Evolutionary conservation across 2,329 filamentous ascomycete species (phyloP), one percentile per base, ranked within the genome.

Genomic region (Epicoccum sorghinum): DNA sequence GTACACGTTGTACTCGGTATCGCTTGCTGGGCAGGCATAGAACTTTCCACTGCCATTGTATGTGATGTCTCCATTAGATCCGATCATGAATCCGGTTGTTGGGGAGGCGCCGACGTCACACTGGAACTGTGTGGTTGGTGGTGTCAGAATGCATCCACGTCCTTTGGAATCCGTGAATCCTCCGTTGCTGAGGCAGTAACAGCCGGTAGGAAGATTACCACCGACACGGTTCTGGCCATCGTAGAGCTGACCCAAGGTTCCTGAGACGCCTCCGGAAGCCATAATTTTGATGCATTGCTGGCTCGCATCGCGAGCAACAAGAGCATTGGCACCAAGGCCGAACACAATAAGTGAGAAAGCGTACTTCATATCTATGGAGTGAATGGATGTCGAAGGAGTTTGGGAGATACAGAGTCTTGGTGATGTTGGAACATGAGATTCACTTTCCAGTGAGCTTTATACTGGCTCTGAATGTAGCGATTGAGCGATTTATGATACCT

Each of bases 181-280:
- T 7, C 60, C 60, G 40, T 77, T 27, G 6, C 25, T 76, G 58
- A 88, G 79, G 52, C 79, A 85, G 68, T 83, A 89, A 7, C 79
- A 76, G 10, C 79, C 79, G 40, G 78, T 65, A 4, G 73, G 58
- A 9, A 83, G 69, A 22, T 74, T 75, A 13, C 82, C 81, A 33
- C 83, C 82, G 39, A 87, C 78, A 43, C 85, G 80, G 64, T 80
- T 82, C 74, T 89, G 86, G 7, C 87, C 87, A 68, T 87, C 84
- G 47, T 57, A 63, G 35, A 89, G 77, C 68, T 89, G 82, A 8
- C 84, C 86, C 37, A 89, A 74, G 4, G 76, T 68, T n/a, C 85
- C 84, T 7, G 62, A 61, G 18, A 55, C 54, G 27, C 78, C 61
- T 13, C 65, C 63, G 27, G 65, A 62, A 35, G 59, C 53, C 23